Evolutionary conservation across 345 rosid species (phyloP).

Genomic region (Eutrema yunnanense): DNA sequence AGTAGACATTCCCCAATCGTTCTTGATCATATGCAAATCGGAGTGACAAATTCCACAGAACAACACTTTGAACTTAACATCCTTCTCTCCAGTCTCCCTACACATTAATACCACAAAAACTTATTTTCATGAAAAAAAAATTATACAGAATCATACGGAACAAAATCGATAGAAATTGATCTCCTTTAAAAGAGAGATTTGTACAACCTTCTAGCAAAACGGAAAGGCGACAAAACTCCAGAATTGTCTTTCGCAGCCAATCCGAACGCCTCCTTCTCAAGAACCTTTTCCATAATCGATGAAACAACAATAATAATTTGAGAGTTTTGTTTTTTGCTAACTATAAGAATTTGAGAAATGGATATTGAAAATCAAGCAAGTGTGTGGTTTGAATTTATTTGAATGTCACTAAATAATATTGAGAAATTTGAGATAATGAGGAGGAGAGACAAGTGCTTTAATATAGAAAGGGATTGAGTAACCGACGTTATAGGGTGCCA

Average conservation of each 20-base stretch:
- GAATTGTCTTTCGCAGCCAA: conserved; percentile 48
- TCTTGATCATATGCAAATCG: conserved; percentile 44
- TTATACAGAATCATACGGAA: not conserved
- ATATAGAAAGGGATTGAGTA: conserved; percentile 16
- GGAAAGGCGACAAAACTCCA: conserved; percentile 44
- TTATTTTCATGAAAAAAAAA: not conserved
- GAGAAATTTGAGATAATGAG: not conserved
- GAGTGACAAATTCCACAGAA: conserved; percentile 75
- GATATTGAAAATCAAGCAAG: not conserved
- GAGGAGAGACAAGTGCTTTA: not conserved
- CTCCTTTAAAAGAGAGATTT: not conserved
- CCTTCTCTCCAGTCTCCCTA: conserved; percentile 60
- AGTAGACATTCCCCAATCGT: conserved; percentile 43
- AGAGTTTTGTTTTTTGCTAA: too few relatives aligned
- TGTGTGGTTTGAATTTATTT: not conserved
- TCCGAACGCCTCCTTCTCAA: conserved; percentile 32
- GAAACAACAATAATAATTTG: not conserved
- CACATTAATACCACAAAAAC: not conserved
- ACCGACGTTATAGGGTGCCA: conserved; percentile 1
- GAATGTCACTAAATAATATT: not conserved
- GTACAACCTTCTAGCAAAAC: conserved; percentile 44
- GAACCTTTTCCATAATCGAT: not conserved
- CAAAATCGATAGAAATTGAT: not conserved
- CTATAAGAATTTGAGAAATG: not conserved
- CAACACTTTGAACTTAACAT: conserved; percentile 56